Percentiles rank a stretch among this genome's conserved stretches.
Evolutionary conservation across 2,329 filamentous ascomycete species (phyloP).

Genomic region (Pseudogymnoascus sp.): DNA sequence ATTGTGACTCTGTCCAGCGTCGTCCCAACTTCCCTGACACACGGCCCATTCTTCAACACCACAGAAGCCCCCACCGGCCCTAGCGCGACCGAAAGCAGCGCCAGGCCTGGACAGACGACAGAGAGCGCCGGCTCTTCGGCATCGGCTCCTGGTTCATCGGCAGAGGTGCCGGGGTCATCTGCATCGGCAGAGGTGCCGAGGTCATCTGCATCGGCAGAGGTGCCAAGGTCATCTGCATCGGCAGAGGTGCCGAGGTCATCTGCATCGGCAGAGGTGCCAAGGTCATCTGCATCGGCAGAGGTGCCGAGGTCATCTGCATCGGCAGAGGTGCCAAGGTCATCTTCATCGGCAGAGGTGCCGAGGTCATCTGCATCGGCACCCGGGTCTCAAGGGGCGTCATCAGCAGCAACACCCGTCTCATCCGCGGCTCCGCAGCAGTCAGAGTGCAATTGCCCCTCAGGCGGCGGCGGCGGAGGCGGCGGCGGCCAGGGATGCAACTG

Average conservation of each 20-base stretch:
- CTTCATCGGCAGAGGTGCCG: background rate
- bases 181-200: background rate
- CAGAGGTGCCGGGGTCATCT: background rate
- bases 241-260: background rate
- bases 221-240: background rate
- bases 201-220: background rate
- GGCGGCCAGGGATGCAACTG: background rate
- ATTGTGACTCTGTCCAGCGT: background rate
- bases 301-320: background rate
- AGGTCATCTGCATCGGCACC: background rate
- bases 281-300: background rate
- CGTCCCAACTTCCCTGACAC: background rate
- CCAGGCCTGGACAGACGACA: background rate
- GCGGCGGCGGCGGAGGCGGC: background rate
- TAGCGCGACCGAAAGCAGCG: background rate
- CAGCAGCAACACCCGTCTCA: background rate
- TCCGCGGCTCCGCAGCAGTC: background rate
- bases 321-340: no score
- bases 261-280: background rate
- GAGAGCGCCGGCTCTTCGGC: background rate
- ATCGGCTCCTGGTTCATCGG: background rate
- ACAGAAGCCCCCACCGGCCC: background rate
- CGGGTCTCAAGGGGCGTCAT: background rate
- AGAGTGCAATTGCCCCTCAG: background rate
- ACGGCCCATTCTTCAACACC: constrained; percentile 2